Evolutionary conservation across 345 rosid genomes (phyloP).

Genomic region (Carallia pectinifolia): DNA sequence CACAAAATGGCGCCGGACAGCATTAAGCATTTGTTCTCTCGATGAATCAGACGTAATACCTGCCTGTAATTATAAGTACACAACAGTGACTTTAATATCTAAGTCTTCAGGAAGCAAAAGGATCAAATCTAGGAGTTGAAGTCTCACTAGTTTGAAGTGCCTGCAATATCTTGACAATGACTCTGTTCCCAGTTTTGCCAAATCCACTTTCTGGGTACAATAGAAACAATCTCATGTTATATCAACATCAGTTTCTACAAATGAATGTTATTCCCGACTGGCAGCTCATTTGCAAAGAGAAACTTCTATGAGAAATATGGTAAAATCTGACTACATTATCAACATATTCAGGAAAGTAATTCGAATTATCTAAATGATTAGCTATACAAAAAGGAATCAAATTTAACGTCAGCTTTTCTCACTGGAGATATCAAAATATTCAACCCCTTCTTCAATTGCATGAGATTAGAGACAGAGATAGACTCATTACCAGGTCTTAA

Average conservation of each 20-base stretch:
- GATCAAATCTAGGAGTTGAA: neutral
- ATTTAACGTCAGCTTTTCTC: too few relatives aligned
- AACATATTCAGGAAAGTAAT: too few relatives aligned
- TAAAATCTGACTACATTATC: too few relatives aligned
- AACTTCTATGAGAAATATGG: too few relatives aligned
- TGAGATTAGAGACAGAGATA: too few relatives aligned
- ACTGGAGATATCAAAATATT: too few relatives aligned
- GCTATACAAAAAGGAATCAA: too few relatives aligned
- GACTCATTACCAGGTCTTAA: too few relatives aligned
- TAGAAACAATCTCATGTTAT: neutral
- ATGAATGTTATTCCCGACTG: neutral
- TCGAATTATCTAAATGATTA: too few relatives aligned
- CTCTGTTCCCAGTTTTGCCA: slow-evolving; percentile 48
- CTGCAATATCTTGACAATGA: slow-evolving; percentile 59
- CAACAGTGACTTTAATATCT: neutral
- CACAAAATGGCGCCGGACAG: slow-evolving; percentile 48
- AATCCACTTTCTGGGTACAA: slow-evolving; percentile 44
- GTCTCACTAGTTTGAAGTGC: slow-evolving; percentile 54
- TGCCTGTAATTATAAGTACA: slow-evolving; percentile 21
- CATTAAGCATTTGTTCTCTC: slow-evolving; percentile 51
- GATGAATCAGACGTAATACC: slow-evolving; percentile 36
- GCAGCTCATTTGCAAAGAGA: neutral
- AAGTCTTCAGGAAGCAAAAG: neutral
- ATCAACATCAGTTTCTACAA: slow-evolving; percentile 1
- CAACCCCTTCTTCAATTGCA: too few relatives aligned